Conservation (phyloP, 1,284 basidiomycete species). For the Marasmius fiardii region DNA sequence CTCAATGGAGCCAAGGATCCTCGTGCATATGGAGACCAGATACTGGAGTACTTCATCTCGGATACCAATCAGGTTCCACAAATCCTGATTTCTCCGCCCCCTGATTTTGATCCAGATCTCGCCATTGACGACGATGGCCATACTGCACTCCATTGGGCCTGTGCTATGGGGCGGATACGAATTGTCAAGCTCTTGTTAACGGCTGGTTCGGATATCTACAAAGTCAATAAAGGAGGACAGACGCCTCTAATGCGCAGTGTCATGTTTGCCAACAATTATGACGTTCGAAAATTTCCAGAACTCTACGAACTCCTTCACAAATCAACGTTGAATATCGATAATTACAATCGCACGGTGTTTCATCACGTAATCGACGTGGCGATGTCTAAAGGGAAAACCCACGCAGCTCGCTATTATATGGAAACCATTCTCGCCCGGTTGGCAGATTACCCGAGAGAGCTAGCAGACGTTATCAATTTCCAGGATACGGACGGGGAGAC, state of each 20-base stretch:
- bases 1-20: conserved; percentile 42
- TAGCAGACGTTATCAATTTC: conserved; percentile 99
- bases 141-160: conserved; percentile 98
- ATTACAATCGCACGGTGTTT: conserved; percentile 96
- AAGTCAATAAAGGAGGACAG: conserved; percentile 95
- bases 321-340: conserved; percentile 98
- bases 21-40: conserved; percentile 86
- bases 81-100: conserved; percentile 85
- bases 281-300: conserved; percentile 98
- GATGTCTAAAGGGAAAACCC: conserved; percentile 95
- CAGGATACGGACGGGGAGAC: conserved; percentile 99
- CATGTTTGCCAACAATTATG: conserved; percentile 99
- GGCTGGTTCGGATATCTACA: conserved; percentile 95
- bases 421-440: conserved; percentile 91
- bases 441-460: conserved; percentile 93
- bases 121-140: conserved; percentile 99
- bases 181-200: conserved; percentile 95
- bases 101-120: conserved; percentile 95
- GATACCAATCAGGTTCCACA: conserved; percentile 93
- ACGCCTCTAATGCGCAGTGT: conserved; percentile 98
- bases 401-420: conserved; percentile 98
- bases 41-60: conserved; percentile 98
- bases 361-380: conserved; percentile 99
- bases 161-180: conserved; percentile 97
- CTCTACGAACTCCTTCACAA: conserved; percentile 96